phyloP scores from a whole-genome alignment of 2,329 filamentous ascomycete species.

The Fusarium longipes region DNA sequence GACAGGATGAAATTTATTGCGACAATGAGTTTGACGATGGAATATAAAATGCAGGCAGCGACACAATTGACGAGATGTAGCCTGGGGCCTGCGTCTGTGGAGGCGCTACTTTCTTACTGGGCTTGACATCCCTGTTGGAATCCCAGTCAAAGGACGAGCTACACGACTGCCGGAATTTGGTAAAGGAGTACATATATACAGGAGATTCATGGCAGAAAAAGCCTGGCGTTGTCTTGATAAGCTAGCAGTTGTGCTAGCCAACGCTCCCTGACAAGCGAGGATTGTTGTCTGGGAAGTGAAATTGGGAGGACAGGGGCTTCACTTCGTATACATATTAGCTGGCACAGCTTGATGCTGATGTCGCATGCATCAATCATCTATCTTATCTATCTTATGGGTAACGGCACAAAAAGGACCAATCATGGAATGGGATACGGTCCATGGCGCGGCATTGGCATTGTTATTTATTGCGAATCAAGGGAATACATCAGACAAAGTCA shows the following conservation, averaged over 20 bases:
- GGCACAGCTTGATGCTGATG: conserved; percentile 43
- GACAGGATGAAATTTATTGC: conserved; percentile 22
- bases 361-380: conserved; percentile 40
- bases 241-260: conserved; percentile 28
- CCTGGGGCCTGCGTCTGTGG: conserved; percentile 33
- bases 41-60: conserved; percentile 26
- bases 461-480: conserved; percentile 4
- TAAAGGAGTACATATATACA: conserved; percentile 32
- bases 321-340: conserved; percentile 42
- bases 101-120: conserved; percentile 46
- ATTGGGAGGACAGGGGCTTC: conserved; percentile 33
- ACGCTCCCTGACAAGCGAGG: conserved; percentile 29
- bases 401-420: conserved; percentile 46
- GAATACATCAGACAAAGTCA: conserved; percentile 15
- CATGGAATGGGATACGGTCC: conserved; percentile 31
- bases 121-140: conserved; percentile 40
- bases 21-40: conserved; percentile 30
- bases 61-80: conserved; percentile 29
- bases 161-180: conserved; percentile 31
- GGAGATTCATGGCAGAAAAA: conserved; percentile 27
- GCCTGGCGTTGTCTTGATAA: conserved; percentile 18
- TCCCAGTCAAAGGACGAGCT: conserved; percentile 29
- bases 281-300: conserved; percentile 11
- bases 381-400: conserved; percentile 37
- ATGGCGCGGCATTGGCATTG: conserved; percentile 37